Evolutionary conservation across 2,329 filamentous ascomycete species (phyloP).

Genomic region (Bretziella fagacearum): DNA sequence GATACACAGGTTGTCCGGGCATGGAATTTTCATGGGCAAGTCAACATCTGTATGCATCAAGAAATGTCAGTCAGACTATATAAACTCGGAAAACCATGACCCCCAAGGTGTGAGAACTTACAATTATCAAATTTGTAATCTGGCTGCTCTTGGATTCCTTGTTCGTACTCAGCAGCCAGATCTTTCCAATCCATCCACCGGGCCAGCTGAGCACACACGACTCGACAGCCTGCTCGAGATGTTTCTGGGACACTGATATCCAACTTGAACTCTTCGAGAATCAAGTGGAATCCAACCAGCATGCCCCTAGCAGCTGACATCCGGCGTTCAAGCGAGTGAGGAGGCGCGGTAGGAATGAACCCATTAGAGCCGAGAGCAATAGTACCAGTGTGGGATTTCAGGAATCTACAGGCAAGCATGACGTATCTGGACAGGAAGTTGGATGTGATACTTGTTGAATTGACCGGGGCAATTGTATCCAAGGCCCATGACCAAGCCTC

Average conservation of each 20-base stretch:
- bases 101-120: constrained; percentile 16
- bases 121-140: constrained; percentile 25
- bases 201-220: constrained; percentile 63
- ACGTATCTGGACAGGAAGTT: constrained; percentile 36
- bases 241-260: constrained; percentile 38
- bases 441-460: constrained; percentile 17
- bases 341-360: constrained; percentile 46
- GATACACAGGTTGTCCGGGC: constrained; percentile 24
- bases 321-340: constrained; percentile 36
- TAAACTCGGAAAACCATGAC: neutral
- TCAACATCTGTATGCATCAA: constrained; percentile 21
- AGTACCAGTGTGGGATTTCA: constrained; percentile 40
- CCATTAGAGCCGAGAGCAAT: constrained; percentile 35
- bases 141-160: constrained; percentile 35
- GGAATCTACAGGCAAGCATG: constrained; percentile 46
- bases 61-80: neutral
- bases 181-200: constrained; percentile 60
- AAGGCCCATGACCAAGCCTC: constrained; percentile 56
- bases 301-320: constrained; percentile 47
- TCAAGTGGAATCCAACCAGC: constrained; percentile 62
- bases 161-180: constrained; percentile 32
- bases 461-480: constrained; percentile 29
- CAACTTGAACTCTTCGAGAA: constrained; percentile 82
- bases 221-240: constrained; percentile 39
- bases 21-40: constrained; percentile 18